Base-by-base conservation (phyloP, 495 filamentous ascomycete genomes). In the Cladorrhinum samala region DNA sequence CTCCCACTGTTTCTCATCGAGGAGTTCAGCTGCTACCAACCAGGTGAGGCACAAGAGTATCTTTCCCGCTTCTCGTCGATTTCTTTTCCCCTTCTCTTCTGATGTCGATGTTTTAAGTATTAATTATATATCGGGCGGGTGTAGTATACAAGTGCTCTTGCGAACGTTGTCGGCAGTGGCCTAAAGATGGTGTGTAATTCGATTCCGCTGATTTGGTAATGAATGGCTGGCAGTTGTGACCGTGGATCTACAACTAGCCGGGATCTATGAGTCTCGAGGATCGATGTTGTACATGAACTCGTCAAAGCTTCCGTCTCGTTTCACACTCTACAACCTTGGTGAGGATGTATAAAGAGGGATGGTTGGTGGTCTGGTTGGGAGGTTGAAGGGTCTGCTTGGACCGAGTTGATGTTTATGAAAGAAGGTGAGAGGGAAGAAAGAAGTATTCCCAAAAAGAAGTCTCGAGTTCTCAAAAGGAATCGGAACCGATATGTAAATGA, bases 401-500 rank as follows among this genome's bases (percentile, higher is more conserved):
- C 50, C 46, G 25, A 53, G 54, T 19, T 41, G 36, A 13, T 14
- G 17, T 41, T 16, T 41, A 49, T 71, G 60, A 76, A 74, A 53
- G 73, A 75, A 73, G 65, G 71, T 65, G 66, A 74, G 68, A 72
- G 71, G 45, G 45, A 47, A 47, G 14, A 65, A 61, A 47, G 56
- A n/a, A n/a, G 56, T 67, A 56, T 59, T 73, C 71, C 69, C 68
- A 75, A 41, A 41, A 41, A 41, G 17, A 14, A 41, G 39, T 5
- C 41, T 56, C 67, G 67, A 76, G 71, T 66, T n/a, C 68, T 65
- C 62, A 46, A 69, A 74, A 75, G 65, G 71, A 74, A 65, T 58
- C 66, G 68, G 70, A 74, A 76, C 72, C 73, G 71, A 70, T 67
- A 69, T 63, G 68, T 65, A 66, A 71, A 71, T 62, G 70, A 74